Conservation (phyloP, 176 grass and related monocot species). For the Canna indica region DNA sequence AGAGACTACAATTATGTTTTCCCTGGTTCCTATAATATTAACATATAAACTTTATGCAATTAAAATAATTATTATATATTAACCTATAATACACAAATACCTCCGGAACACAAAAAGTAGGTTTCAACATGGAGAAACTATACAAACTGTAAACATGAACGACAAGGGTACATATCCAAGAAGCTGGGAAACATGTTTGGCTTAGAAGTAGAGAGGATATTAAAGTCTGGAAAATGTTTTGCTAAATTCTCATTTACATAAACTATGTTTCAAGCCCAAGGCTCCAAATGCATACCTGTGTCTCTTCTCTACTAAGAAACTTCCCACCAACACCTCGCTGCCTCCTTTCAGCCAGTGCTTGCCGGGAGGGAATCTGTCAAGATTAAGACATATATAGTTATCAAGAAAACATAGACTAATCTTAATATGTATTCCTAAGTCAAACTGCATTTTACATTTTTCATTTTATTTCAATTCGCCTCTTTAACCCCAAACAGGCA, state of each 20-base stretch:
- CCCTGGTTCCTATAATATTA: background rate
- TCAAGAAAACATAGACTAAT: background rate
- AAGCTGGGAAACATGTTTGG: background rate
- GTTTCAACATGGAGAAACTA: background rate
- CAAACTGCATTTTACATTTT: background rate
- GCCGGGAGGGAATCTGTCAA: conserved; percentile 59
- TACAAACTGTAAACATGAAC: background rate
- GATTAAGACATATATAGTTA: background rate
- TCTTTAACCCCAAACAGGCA: background rate
- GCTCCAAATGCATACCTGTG: conserved; percentile 39
- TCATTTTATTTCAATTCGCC: background rate
- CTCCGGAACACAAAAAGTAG: background rate
- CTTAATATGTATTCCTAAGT: background rate
- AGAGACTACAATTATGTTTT: too few relatives aligned
- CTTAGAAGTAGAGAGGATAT: background rate
- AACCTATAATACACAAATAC: background rate
- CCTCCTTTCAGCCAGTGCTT: conserved; percentile 76
- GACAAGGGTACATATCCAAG: background rate
- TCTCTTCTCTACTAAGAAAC: conserved; percentile 76
- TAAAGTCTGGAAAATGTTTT: background rate
- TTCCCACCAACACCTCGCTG: conserved; percentile 64
- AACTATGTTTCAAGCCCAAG: background rate
- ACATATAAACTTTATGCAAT: background rate
- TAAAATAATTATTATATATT: background rate
- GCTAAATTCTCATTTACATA: background rate